phyloP scores from a whole-genome alignment of 1,284 basidiomycete genomes.

The Austroboletus niveus region DNA sequence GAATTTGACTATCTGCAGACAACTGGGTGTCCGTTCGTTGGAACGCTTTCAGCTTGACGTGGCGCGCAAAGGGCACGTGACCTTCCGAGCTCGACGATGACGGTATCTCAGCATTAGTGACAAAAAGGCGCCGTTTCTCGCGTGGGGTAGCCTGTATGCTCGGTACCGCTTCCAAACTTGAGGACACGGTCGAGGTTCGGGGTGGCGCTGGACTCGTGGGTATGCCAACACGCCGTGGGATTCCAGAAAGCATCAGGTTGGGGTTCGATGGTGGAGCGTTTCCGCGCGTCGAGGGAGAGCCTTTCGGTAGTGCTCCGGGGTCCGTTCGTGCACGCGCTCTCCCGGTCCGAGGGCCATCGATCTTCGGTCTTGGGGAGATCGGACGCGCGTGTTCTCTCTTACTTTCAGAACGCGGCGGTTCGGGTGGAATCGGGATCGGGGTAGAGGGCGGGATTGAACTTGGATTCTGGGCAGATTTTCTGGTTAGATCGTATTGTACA shows the following conservation, averaged over 20 bases:
- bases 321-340: conserved; percentile 40
- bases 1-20: conserved; percentile 24
- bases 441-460: no score
- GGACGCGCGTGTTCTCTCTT: conserved; percentile 9
- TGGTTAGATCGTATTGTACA: not conserved
- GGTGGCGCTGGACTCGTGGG: conserved; percentile 14
- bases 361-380: conserved; percentile 10
- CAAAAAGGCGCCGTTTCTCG: conserved; percentile 42
- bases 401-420: conserved; percentile 5
- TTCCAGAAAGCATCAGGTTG: conserved; percentile 30
- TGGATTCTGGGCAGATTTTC: no score
- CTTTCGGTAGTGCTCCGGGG: conserved; percentile 32
- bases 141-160: conserved; percentile 17
- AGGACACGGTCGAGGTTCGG: conserved; percentile 4
- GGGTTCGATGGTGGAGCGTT: conserved; percentile 12
- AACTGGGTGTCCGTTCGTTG: conserved; percentile 20
- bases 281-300: conserved; percentile 16
- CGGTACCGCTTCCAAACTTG: conserved; percentile 5
- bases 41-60: conserved; percentile 17
- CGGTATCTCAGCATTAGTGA: conserved; percentile 51
- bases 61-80: conserved; percentile 22
- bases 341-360: conserved; percentile 16
- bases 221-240: conserved; percentile 35
- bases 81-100: conserved; percentile 46
- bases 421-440: conserved; percentile 6